Base-by-base conservation (phyloP, 2,329 filamentous ascomycete species). In the Amauroascus verrucosus region DNA sequence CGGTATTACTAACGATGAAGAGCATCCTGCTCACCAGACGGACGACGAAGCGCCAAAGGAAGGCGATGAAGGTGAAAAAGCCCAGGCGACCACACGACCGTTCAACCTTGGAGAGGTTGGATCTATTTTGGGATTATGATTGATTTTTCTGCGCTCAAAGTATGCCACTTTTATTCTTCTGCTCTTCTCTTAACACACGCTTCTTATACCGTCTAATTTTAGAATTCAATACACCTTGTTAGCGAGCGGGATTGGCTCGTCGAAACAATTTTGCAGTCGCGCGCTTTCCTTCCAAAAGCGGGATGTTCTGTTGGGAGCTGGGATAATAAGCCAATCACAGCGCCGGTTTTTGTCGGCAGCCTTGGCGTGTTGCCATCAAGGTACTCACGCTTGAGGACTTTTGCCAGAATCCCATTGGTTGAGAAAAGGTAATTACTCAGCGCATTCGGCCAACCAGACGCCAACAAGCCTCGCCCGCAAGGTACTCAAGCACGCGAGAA, bases 391-490 rank as follows among this genome's bases (percentile, higher is more conserved):
- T n/a, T 43, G 9, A 6, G 33, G 7, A 32, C 37, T 48, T 28
- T 20, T n/a, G 32, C 24, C 24, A 24, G 26, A 3, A 20, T 18
- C 5, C 26, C 24, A 14, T 33, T 51, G 44, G 48, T 38, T 28
- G 2, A 9, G n/a, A 35, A 1, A 9, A 35, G 30, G 26, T n/a
- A 13, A n/a, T 43, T 50, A 30, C 18, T 43, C 28, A 24, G 28
- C 48, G 4, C 2, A 3, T 14, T 1, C 48, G 13, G 37, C 43
- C 59, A 60, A 61, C 58, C 57, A 58, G 57, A 43, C 30, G 20
- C 51, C 49, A 53, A 54, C 44, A n/a, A 50, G 46, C 55, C 51
- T 53, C 60, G 60, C 61, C 59, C 64, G 56, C 65, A 68, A 66
- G 65, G 65, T 68, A 60, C 65, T 26, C 50, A n/a, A 46, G 3